A percentile compares a stretch with the other conserved stretches of the same genome.
Evolutionary conservation across 257 asterid genomes (phyloP).

Genomic region (Scutellaria baicalensis): DNA sequence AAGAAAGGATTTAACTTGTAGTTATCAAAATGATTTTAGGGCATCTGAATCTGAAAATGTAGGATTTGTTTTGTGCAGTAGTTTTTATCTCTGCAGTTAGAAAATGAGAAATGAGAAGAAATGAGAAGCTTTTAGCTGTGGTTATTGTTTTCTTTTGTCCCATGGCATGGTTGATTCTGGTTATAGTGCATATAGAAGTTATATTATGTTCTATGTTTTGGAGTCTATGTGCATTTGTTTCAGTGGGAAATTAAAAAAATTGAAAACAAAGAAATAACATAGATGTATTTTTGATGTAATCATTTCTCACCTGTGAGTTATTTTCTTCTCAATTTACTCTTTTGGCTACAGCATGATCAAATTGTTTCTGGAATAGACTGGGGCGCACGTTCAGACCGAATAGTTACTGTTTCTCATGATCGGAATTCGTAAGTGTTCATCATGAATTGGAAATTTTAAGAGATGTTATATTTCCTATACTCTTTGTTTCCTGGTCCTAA

Average conservation of each 20-base stretch:
- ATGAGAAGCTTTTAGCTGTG: slow-evolving; percentile 4
- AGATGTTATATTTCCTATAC: not conserved
- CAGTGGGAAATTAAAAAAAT: not conserved
- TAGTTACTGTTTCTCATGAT: slow-evolving; percentile 97
- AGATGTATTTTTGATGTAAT: not conserved
- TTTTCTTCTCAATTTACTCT: slow-evolving; percentile 18
- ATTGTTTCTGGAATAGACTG: slow-evolving; percentile 96
- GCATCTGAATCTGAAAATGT: slow-evolving; percentile 6
- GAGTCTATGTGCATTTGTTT: not conserved
- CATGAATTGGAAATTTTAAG: not conserved
- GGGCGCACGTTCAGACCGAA: slow-evolving; percentile 71
- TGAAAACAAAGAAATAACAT: not conserved
- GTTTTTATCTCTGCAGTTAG: not conserved
- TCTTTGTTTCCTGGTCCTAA: not conserved
- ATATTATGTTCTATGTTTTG: not conserved
- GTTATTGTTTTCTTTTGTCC: not conserved
- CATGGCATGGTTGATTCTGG: not conserved
- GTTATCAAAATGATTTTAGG: not conserved
- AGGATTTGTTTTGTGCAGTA: slow-evolving; percentile 1
- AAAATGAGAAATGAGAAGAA: slow-evolving; percentile 9
- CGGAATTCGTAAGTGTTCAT: slow-evolving; percentile 88
- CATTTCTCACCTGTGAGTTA: not conserved
- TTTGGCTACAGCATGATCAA: slow-evolving; percentile 88
- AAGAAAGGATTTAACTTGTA: not conserved
- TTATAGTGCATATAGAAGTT: not conserved